These are phyloP conservation scores for Phytophthora meadii DNA, from an alignment of 352 stramenopile genomes.

Conservation along the genomic window DNA sequence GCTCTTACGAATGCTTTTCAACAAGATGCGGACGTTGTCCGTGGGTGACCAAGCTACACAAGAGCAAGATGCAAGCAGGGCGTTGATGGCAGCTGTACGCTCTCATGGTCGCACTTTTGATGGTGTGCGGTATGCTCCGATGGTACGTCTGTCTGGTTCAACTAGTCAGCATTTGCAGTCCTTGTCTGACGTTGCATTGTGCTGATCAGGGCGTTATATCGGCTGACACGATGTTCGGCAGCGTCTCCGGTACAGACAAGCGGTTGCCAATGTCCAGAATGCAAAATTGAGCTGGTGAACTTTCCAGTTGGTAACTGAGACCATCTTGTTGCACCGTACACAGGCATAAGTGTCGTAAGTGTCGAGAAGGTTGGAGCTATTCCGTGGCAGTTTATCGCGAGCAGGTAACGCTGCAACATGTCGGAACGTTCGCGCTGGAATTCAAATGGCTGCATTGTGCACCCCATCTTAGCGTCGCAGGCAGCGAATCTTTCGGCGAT, in stretches of 20 bases:
- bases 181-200: conserved; percentile 12
- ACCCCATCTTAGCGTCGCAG: conserved; percentile 23
- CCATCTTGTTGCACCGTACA: conserved; percentile 1
- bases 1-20: conserved; percentile 33
- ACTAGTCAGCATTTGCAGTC: neutral
- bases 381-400: conserved; percentile 6
- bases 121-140: conserved; percentile 42
- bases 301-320: conserved; percentile 9
- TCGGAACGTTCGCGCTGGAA: conserved; percentile 18
- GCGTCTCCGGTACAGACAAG: neutral
- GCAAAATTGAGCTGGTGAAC: conserved; percentile 2
- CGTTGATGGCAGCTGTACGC: conserved; percentile 56
- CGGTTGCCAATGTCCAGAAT: conserved; percentile 3
- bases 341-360: conserved; percentile 2
- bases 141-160: conserved; percentile 39
- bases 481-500: conserved; percentile 24
- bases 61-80: conserved; percentile 49
- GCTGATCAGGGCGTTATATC: conserved; percentile 38
- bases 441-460: conserved; percentile 24
- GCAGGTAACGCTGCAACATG: conserved; percentile 18
- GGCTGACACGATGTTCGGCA: conserved; percentile 36
- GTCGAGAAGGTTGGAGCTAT: neutral
- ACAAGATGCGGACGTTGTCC: conserved; percentile 39
- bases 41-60: conserved; percentile 37
- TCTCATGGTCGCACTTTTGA: conserved; percentile 54